Evolutionary conservation across 1,284 basidiomycete genomes (phyloP).

Genomic region (Trametes hirsuta): DNA sequence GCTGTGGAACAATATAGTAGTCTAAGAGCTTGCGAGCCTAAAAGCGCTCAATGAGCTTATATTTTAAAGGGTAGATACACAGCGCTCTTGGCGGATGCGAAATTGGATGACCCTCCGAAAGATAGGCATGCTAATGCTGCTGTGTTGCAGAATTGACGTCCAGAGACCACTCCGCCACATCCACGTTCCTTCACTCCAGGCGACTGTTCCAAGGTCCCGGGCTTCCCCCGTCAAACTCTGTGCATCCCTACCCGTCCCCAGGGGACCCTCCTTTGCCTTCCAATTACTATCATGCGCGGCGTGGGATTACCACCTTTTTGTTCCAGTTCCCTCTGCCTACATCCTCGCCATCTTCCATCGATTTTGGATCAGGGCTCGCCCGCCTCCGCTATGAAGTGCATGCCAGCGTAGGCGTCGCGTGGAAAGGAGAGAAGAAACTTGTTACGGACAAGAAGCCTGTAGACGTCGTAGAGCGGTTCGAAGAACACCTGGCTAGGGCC

Average conservation of each 20-base stretch:
- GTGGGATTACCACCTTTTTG: conserved; percentile 72
- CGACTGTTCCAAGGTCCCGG: conserved; percentile 77
- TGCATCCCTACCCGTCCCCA: conserved; percentile 56
- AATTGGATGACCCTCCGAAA: too few relatives aligned
- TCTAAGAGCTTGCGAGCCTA: too few relatives aligned
- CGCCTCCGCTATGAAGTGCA: conserved; percentile 69
- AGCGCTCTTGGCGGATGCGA: too few relatives aligned
- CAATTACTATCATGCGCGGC: conserved; percentile 67
- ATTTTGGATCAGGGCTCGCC: conserved; percentile 69
- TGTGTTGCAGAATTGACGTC: conserved; percentile 62
- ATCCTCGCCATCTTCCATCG: conserved; percentile 68
- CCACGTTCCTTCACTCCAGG: conserved; percentile 68
- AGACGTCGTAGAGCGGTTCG: conserved; percentile 63
- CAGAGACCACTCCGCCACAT: conserved; percentile 75
- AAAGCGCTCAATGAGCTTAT: too few relatives aligned
- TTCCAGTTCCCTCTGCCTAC: conserved; percentile 70
- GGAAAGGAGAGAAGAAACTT: conserved; percentile 70
- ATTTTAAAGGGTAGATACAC: too few relatives aligned
- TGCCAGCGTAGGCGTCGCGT: conserved; percentile 68
- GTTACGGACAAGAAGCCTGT: conserved; percentile 65
- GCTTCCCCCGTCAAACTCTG: conserved; percentile 80
- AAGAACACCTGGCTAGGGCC: conserved; percentile 40
- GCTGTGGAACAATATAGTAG: too few relatives aligned
- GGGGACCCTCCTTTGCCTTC: conserved; percentile 61
- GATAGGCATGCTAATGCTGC: background rate